phyloP scores from a whole-genome alignment of 2,329 filamentous ascomycete genomes.

The Epicoccum nigrum region DNA sequence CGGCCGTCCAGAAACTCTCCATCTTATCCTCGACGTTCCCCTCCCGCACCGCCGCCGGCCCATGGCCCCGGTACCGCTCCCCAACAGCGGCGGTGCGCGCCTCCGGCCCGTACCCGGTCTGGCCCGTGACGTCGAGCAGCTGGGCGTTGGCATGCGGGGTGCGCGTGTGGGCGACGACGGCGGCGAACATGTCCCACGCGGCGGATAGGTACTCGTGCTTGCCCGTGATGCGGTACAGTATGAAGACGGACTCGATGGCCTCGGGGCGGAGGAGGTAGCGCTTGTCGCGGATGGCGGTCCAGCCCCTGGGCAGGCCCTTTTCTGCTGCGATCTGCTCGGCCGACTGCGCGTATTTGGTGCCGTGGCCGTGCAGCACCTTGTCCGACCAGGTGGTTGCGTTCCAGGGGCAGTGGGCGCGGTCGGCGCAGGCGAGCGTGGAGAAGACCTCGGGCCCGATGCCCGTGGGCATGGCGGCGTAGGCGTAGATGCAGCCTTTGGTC shows the following conservation, averaged over 20 bases:
- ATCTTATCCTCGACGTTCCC: slow-evolving; percentile 43
- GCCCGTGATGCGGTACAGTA: slow-evolving; percentile 65
- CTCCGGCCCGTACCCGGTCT: slow-evolving; percentile 14
- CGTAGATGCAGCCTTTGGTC: slow-evolving; percentile 67
- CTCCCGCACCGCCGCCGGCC: slow-evolving; percentile 6
- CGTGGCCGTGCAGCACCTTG: slow-evolving; percentile 36
- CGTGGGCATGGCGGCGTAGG: slow-evolving; percentile 61
- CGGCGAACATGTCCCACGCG: slow-evolving; percentile 58
- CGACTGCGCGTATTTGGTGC: slow-evolving; percentile 21
- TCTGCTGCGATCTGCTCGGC: slow-evolving; percentile 23
- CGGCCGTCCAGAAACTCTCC: slow-evolving; percentile 57
- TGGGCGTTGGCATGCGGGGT: slow-evolving; percentile 54
- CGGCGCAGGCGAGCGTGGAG: slow-evolving; percentile 56
- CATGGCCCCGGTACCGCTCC: slow-evolving; percentile 4
- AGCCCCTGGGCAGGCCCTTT: slow-evolving; percentile 46
- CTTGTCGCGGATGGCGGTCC: slow-evolving; percentile 49
- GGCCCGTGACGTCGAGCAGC: slow-evolving; percentile 50
- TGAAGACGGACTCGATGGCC: slow-evolving; percentile 65
- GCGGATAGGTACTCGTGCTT: slow-evolving; percentile 52
- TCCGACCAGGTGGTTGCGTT: slow-evolving; percentile 59
- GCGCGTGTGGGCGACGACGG: slow-evolving; percentile 48
- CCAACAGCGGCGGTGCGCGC: not conserved
- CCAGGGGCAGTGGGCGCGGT: slow-evolving; percentile 55
- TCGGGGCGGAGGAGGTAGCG: slow-evolving; percentile 59
- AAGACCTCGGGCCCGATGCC: slow-evolving; percentile 68